These are phyloP conservation scores for Marsdenia floribunda DNA, from an alignment of 257 asterid species.

Conservation along the genomic window DNA sequence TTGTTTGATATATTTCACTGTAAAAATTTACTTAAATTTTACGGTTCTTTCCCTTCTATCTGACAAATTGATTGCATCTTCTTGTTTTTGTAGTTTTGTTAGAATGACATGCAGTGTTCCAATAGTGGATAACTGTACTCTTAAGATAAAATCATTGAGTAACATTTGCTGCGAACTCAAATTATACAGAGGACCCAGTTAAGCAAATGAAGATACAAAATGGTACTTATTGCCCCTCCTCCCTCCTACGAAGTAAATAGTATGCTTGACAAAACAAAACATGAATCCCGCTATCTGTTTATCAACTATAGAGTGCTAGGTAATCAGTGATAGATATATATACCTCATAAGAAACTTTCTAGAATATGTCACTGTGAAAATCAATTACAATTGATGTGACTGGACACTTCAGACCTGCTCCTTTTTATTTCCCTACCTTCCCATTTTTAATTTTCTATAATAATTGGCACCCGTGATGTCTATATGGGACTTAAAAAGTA, in stretches of 20 bases:
- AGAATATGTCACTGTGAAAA: background rate
- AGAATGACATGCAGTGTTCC: background rate
- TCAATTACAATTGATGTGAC: background rate
- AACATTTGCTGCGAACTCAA: background rate
- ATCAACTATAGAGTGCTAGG: background rate
- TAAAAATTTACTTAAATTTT: background rate
- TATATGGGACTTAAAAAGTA: background rate
- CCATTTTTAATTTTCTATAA: background rate
- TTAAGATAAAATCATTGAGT: background rate
- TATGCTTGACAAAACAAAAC: too few relatives aligned
- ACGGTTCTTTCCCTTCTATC: background rate
- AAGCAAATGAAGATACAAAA: background rate
- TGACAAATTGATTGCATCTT: background rate
- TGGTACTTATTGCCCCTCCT: background rate
- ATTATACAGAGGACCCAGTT: background rate
- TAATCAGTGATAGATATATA: background rate
- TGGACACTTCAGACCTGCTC: background rate
- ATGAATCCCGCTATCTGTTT: too few relatives aligned
- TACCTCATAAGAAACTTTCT: background rate
- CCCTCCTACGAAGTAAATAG: too few relatives aligned
- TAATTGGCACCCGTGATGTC: background rate
- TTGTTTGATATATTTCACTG: background rate
- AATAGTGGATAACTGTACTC: background rate
- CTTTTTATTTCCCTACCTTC: background rate
- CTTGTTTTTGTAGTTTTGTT: background rate